Percentiles rank a stretch among this genome's conserved stretches.
Conservation (phyloP, 345 rosid genomes). For the Brassica cretica region DNA sequence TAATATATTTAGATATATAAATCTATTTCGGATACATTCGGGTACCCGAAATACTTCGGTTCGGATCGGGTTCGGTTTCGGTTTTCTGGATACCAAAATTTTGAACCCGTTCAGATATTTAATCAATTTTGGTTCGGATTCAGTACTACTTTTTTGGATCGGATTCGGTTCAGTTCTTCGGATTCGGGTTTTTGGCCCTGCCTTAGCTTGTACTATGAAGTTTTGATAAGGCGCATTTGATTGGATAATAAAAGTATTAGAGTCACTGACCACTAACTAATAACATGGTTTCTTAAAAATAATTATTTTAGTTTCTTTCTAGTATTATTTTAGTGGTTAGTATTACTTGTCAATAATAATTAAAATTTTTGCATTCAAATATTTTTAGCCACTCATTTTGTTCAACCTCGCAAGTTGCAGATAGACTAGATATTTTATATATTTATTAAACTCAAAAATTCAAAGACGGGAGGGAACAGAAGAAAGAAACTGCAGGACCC, state of each 20-base stretch:
- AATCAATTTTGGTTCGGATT: no score
- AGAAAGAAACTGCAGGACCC: not conserved
- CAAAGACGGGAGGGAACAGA: not conserved
- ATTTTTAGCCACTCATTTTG: not conserved
- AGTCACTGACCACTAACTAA: slow-evolving; percentile 1
- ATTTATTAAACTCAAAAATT: not conserved
- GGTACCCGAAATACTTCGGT: no score
- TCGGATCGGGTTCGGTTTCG: no score
- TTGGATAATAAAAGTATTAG: not conserved
- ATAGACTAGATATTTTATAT: not conserved
- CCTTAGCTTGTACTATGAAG: not conserved
- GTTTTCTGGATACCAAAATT: no score
- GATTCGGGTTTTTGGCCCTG: no score
- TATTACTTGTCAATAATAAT: not conserved
- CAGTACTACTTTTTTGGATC: no score
- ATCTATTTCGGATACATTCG: no score
- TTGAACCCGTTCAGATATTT: no score
- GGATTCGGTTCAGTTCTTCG: no score
- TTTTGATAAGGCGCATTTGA: not conserved
- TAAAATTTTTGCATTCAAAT: not conserved
- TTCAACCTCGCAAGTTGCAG: not conserved
- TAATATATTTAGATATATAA: no score
- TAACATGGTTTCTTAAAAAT: not conserved
- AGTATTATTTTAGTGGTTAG: not conserved
- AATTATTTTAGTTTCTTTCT: not conserved